Evolutionary conservation across 2,329 filamentous ascomycete genomes (phyloP).

Genomic region (Fusarium poae): DNA sequence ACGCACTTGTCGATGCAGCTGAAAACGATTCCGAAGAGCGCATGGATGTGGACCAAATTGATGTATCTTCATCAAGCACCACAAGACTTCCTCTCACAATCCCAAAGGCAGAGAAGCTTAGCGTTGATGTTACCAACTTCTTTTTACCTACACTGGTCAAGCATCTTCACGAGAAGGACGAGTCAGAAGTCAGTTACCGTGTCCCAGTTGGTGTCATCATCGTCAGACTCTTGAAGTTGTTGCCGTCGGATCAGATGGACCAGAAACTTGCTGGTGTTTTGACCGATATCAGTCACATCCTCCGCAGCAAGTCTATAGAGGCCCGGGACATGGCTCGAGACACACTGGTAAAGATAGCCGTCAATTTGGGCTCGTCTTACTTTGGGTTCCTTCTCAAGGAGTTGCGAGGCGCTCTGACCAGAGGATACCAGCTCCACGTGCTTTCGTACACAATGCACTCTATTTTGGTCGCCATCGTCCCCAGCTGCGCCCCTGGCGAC

Average conservation of each 20-base stretch:
- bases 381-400: conserved; percentile 96
- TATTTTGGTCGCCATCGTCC: conserved; percentile 81
- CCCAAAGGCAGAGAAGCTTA: conserved; percentile 75
- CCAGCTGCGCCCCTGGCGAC: conserved; percentile 82
- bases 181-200: conserved; percentile 91
- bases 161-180: conserved; percentile 94
- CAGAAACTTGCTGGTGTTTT: conserved; percentile 84
- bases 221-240: conserved; percentile 85
- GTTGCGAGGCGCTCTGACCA: conserved; percentile 82
- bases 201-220: conserved; percentile 90
- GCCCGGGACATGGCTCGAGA: conserved; percentile 91
- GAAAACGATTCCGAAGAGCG: conserved; percentile 54
- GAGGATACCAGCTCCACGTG: conserved; percentile 94
- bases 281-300: conserved; percentile 91
- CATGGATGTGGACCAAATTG: conserved; percentile 59
- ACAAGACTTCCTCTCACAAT: conserved; percentile 72
- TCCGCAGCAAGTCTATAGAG: conserved; percentile 89
- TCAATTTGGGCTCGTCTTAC: conserved; percentile 82
- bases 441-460: conserved; percentile 95
- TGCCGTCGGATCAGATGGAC: conserved; percentile 79
- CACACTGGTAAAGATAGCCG: conserved; percentile 86
- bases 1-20: conserved; percentile 76
- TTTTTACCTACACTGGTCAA: conserved; percentile 84
- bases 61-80: conserved; percentile 44
- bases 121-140: conserved; percentile 77